Conservation (phyloP, 306 rosid genomes). For the Erythrophleum fordii region DNA sequence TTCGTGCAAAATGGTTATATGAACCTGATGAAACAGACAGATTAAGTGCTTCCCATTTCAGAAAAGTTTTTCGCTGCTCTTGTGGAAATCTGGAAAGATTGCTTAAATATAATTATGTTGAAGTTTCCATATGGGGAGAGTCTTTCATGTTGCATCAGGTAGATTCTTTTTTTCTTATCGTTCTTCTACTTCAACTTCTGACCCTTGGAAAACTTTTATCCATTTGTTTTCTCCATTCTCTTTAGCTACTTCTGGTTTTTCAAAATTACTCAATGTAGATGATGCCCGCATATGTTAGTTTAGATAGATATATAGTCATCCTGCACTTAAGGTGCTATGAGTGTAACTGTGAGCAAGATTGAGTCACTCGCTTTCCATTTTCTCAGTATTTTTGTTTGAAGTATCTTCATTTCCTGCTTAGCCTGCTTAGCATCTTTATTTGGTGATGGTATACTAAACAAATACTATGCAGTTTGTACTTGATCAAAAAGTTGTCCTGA, state of each 20-base stretch:
- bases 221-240: background rate
- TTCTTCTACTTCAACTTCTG: constrained; percentile 9
- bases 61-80: constrained; percentile 70
- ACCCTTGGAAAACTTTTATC: background rate
- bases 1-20: constrained; percentile 78
- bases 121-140: constrained; percentile 87
- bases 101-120: constrained; percentile 55
- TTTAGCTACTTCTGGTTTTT: background rate
- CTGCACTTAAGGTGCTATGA: background rate
- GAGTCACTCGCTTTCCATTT: background rate
- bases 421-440: background rate
- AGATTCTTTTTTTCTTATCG: constrained; percentile 27
- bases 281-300: background rate
- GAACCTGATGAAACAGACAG: constrained; percentile 85
- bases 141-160: constrained; percentile 98
- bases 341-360: background rate
- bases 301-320: background rate
- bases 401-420: background rate
- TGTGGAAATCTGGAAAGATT: constrained; percentile 78
- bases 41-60: constrained; percentile 82
- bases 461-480: background rate
- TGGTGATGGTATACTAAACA: background rate
- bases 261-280: background rate
- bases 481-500: background rate
- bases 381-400: background rate